Base-by-base conservation (phyloP, 345 rosid species). In the Boechera stricta region DNA sequence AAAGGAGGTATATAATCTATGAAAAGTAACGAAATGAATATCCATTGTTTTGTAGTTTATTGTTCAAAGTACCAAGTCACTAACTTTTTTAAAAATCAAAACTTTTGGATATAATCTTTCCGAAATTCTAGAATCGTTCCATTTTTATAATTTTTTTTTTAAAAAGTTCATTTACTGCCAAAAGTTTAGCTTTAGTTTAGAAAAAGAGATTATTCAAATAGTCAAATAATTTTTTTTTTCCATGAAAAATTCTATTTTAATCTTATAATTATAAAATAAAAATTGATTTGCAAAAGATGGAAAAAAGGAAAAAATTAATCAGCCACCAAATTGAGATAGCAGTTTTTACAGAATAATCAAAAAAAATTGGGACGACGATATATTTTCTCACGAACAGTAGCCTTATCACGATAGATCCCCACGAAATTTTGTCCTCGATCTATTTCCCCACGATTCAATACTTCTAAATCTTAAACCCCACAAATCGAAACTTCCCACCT, bases 71-170 rank as follows among this genome's bases (percentile, higher is more conserved):
- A 61, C 61, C 10, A 26, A 36, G 41, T 4, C 69, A 12, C 51
- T 41, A 24, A 63, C 24, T 39, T 72, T 71, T 71, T 12, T 4
- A 62, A 42, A 55, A 8, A 36, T 38, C 5, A 36, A 4, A 10
- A 51, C 11, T 47, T 60, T 45, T n/a, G 11, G 10, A 5, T 26
- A 32, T 51, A 62, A 10, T 11, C 2, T 41, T 26, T 38, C 6
- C 31, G 10, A 59, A 72, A 36, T 61, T 61, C 41, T 18, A 55
- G 13, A 54, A 28, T 28, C n/a, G 2, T 69, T 69, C 47, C 28
- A 26, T 38, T 29, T 53, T 28, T 38, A 28, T 21, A 67, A 67
- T 21, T 21, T 21, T 21, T 21, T 21, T 21, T 21, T 1, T 1
- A 12, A 4, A 11, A 38, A 36, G 1, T 21, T 47, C 5, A 35